Conservation (phyloP, 2,329 filamentous ascomycete species). For the Penicillium carneum region DNA sequence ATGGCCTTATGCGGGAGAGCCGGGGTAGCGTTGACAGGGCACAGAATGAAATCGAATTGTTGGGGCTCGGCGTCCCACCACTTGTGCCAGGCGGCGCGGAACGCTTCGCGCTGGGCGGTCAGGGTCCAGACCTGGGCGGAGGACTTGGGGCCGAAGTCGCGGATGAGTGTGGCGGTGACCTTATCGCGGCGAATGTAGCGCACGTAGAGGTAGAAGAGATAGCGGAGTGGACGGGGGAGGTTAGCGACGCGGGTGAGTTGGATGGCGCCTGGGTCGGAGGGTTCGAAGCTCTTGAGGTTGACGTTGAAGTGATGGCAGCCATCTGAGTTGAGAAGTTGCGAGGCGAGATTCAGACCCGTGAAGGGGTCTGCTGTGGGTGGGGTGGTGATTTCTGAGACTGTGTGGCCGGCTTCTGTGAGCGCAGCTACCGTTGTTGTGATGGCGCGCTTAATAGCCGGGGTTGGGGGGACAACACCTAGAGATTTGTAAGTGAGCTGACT, state of each 20-base stretch:
- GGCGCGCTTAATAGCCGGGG: conserved; percentile 81
- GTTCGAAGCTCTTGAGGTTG: conserved; percentile 78
- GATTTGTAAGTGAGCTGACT: neutral
- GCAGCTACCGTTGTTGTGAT: conserved; percentile 74
- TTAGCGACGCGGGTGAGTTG: conserved; percentile 78
- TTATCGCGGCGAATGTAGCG: conserved; percentile 78
- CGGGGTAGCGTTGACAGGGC: conserved; percentile 87
- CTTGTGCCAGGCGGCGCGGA: conserved; percentile 78
- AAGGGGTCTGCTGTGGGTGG: conserved; percentile 78
- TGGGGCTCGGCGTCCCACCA: conserved; percentile 79
- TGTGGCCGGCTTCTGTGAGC: conserved; percentile 75
- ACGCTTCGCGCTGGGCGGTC: conserved; percentile 77
- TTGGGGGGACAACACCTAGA: conserved; percentile 77
- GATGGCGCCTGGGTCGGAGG: conserved; percentile 76
- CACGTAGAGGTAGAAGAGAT: conserved; percentile 88
- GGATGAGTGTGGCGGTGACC: conserved; percentile 79
- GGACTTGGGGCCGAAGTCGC: conserved; percentile 75
- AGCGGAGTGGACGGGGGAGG: conserved; percentile 77
- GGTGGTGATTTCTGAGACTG: conserved; percentile 70
- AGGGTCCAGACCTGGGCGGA: conserved; percentile 83
- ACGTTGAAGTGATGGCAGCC: conserved; percentile 80
- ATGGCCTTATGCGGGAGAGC: conserved; percentile 87
- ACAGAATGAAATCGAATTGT: conserved; percentile 79
- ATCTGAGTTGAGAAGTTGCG: conserved; percentile 82
- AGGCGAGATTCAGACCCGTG: conserved; percentile 76